phyloP scores from a whole-genome alignment of 805 yeast genomes.

The Wickerhamomyces queroliae region DNA sequence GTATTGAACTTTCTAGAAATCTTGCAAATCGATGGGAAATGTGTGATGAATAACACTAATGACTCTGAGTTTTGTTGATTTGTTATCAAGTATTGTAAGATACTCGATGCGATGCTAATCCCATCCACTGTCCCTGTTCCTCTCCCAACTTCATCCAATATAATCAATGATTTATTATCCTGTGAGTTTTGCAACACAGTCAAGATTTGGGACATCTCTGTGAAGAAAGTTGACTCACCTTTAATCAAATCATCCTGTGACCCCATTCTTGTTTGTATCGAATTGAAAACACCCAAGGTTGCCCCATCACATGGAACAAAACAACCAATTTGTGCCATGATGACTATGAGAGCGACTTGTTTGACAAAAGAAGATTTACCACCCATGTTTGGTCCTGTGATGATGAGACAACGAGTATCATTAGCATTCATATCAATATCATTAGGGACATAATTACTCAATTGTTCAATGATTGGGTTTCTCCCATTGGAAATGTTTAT shows the following conservation, averaged over 20 bases:
- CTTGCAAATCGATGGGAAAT: conserved; percentile 88
- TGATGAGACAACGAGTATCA: conserved; percentile 62
- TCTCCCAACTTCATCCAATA: conserved; percentile 93
- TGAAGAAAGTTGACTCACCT: conserved; percentile 93
- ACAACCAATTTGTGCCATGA: conserved; percentile 86
- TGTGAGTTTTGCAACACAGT: conserved; percentile 59
- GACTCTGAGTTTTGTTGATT: conserved; percentile 40
- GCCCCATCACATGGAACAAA: conserved; percentile 80
- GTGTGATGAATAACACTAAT: conserved; percentile 90
- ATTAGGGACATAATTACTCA: conserved; percentile 54
- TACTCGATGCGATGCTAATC: conserved; percentile 94
- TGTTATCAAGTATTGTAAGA: conserved; percentile 72
- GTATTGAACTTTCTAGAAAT: conserved; percentile 54
- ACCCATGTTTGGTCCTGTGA: conserved; percentile 97
- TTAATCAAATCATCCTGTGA: conserved; percentile 96
- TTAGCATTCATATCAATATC: conserved; percentile 61
- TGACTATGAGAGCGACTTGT: conserved; percentile 78
- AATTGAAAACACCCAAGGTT: conserved; percentile 77
- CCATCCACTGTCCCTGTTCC: conserved; percentile 85
- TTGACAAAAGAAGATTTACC: conserved; percentile 91
- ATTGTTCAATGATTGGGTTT: conserved; percentile 81
- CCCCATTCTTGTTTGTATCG: conserved; percentile 92
- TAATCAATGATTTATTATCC: conserved; percentile 67
- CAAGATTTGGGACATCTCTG: conserved; percentile 93
- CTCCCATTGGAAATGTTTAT: conserved; percentile 61